A percentile compares a stretch with the other conserved stretches of the same genome.
Conservation (phyloP, 768 basidiomycete species). For the Podaxis sp. region DNA sequence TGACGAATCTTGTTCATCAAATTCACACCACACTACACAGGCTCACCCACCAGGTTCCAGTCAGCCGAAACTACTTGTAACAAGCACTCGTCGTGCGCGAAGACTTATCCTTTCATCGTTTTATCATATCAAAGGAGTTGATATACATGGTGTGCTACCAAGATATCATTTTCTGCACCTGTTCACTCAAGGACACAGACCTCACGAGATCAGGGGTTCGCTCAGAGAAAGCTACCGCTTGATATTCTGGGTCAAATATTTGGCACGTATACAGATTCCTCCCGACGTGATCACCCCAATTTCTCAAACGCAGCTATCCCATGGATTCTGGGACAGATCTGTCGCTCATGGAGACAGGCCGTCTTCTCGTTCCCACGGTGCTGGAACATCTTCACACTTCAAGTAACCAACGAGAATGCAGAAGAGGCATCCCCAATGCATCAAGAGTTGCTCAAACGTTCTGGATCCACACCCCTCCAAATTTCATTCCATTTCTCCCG, state of each 20-base stretch:
- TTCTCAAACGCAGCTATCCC: neutral
- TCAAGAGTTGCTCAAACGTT: neutral
- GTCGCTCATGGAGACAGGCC: neutral
- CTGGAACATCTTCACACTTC: neutral
- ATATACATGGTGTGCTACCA: neutral
- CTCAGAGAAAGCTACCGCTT: neutral
- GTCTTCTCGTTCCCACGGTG: neutral
- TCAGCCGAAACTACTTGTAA: neutral
- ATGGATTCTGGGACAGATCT: neutral
- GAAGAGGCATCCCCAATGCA: neutral
- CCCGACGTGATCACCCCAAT: neutral
- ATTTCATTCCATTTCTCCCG: neutral
- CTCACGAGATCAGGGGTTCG: neutral
- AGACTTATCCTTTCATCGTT: neutral
- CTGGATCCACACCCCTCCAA: neutral
- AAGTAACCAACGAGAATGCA: neutral
- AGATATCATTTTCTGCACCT: neutral
- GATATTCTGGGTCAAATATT: neutral
- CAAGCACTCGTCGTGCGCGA: neutral
- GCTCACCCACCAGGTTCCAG: neutral
- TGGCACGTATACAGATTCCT: neutral
- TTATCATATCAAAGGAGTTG: neutral
- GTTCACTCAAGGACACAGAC: neutral
- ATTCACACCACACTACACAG: neutral
- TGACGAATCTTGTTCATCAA: neutral